Conservation (phyloP, 352 stramenopile genomes). For the Pythium volutum region DNA sequence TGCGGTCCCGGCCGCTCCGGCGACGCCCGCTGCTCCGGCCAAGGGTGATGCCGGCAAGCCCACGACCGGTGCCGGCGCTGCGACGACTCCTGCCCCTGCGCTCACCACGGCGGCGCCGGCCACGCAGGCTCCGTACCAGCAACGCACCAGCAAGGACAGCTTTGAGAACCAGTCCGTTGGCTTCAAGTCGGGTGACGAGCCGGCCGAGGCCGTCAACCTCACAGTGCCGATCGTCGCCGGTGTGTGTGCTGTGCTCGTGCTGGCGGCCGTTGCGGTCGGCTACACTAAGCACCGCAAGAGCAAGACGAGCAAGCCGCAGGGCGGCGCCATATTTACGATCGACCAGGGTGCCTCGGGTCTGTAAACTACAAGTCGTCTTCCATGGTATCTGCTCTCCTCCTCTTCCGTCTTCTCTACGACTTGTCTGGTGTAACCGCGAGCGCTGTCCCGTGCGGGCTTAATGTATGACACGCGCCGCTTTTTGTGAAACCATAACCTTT, state of each 20-base stretch:
- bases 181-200: slow-evolving; percentile 37
- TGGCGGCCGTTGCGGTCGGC: slow-evolving; percentile 43
- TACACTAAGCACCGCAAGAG: slow-evolving; percentile 65
- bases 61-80: neutral
- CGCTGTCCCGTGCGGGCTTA: slow-evolving; percentile 22
- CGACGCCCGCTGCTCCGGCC: slow-evolving; percentile 3
- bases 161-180: slow-evolving; percentile 36
- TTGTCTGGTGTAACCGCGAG: slow-evolving; percentile 28
- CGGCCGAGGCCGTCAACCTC: neutral
- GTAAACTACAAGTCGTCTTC: slow-evolving; percentile 31
- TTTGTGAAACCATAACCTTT: slow-evolving; percentile 18
- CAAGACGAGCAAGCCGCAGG: slow-evolving; percentile 51
- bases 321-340: slow-evolving; percentile 68
- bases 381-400: no score
- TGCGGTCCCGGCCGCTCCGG: neutral
- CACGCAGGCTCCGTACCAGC: slow-evolving; percentile 13
- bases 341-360: slow-evolving; percentile 69
- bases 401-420: slow-evolving; percentile 12
- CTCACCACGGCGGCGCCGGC: slow-evolving; percentile 14
- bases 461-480: slow-evolving; percentile 24
- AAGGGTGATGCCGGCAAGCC: slow-evolving; percentile 19
- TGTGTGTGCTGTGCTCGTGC: slow-evolving; percentile 38
- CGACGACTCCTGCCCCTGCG: slow-evolving; percentile 8
- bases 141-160: slow-evolving; percentile 12
- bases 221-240: slow-evolving; percentile 30